Base-by-base conservation (phyloP, 495 filamentous ascomycete species). In the Pseudotulostoma volvatum region DNA sequence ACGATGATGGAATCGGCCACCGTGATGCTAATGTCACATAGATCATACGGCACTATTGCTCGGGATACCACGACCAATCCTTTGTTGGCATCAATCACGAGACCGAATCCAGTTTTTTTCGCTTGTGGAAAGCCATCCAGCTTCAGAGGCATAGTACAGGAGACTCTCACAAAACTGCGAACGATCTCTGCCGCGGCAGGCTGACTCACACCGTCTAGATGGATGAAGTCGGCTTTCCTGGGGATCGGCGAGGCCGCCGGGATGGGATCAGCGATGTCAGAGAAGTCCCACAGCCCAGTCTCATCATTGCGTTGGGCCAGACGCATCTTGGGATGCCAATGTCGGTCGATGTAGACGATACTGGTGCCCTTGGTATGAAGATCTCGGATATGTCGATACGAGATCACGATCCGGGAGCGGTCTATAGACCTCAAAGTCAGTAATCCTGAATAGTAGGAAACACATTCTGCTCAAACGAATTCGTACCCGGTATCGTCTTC, bases 1-100 rank as follows among this genome's bases (percentile, higher is more conserved):
- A 96, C 81, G 38, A 95, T 82, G 48, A 96, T 80, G 9, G 85
- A 93, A 50, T 99, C 92, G 11, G 90, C 90, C 39, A 99, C 84
- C 4, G 86, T 94, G 52, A 96, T 70, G 40, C 76, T 81, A 47
- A 99, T 88, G 55, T 99, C 90, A 55, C 88, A 95, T 15, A 99
- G 69, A 57, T 99, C 84, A 49, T 93, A 95, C 9, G 90, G 90
- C 5, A 99, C 77, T 45, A 93, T 81, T 7, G 92, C 88, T 56
- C 90, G 64, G 7, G 86, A 94, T 21, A 95, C 84, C 13, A 94
- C 73, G 9, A 96, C 92, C 35, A 96, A 68, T 9, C 90, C 90
- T 65, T 94, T 86, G 32, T 90, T 84, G 0, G 90, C 90, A 56
- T 99, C 88, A 34, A 96, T 79, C 7, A 99, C 90, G 23, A 99